Conservation (phyloP, 2,329 filamentous ascomycete genomes). For the Penicillium sp. region DNA sequence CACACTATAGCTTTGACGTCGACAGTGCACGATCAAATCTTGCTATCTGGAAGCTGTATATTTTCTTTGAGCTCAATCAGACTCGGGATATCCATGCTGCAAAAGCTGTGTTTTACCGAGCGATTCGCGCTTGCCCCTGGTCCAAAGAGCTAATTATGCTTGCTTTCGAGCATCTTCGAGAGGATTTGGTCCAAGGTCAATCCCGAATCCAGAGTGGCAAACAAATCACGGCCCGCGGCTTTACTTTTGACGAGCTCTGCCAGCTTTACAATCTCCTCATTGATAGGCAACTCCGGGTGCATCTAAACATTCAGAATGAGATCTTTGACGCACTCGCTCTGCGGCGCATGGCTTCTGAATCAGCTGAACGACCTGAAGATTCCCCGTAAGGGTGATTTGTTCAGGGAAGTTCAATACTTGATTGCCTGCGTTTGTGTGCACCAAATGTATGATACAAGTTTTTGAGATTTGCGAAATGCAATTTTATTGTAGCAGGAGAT, state of each 20-base stretch:
- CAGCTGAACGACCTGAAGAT: not conserved
- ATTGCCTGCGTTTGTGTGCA: not conserved
- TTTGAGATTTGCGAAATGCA: not conserved
- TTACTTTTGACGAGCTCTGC: conserved; percentile 50
- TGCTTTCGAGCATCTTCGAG: conserved; percentile 50
- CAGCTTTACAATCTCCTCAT: conserved; percentile 56
- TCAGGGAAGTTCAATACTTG: not conserved
- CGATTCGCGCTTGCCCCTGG: conserved; percentile 60
- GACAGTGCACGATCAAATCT: conserved; percentile 38
- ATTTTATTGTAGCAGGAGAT: not conserved
- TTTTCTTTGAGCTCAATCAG: conserved; percentile 48
- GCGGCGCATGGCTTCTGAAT: not conserved
- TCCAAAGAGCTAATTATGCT: conserved; percentile 59
- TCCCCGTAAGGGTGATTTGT: not conserved
- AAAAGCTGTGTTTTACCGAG: conserved; percentile 56
- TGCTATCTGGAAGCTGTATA: conserved; percentile 53
- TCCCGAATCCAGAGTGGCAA: not conserved
- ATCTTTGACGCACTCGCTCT: conserved; percentile 31
- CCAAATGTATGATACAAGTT: not conserved
- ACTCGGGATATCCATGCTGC: conserved; percentile 38
- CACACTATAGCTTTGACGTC: conserved; percentile 2
- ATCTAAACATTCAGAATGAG: conserved; percentile 52
- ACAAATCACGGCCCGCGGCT: conserved; percentile 14
- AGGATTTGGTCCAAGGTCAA: conserved; percentile 11
- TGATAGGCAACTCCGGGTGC: conserved; percentile 62